phyloP scores from a whole-genome alignment of 768 basidiomycete genomes.

The Lentinula guzmanii region DNA sequence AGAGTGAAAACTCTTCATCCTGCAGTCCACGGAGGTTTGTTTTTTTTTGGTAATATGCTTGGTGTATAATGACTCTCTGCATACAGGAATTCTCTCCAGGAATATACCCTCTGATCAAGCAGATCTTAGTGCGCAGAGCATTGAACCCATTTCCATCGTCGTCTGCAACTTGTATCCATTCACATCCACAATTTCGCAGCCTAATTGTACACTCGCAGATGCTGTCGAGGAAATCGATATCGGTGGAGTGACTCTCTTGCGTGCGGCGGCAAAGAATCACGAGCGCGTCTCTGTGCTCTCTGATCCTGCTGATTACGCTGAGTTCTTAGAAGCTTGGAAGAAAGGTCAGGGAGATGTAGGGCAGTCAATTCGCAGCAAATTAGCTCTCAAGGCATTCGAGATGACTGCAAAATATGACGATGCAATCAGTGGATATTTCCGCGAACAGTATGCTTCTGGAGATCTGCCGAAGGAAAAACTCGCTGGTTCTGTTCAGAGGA shows the following conservation, averaged over 20 bases:
- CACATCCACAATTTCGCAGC: constrained; percentile 81
- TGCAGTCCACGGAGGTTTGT: constrained; percentile 89
- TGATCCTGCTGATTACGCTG: constrained; percentile 81
- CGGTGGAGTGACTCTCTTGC: constrained; percentile 94
- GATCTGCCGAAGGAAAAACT: constrained; percentile 57
- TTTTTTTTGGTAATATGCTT: neutral
- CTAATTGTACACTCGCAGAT: constrained; percentile 82
- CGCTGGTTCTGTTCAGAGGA: constrained; percentile 71
- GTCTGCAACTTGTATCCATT: constrained; percentile 99
- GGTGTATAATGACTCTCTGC: neutral
- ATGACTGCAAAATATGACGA: constrained; percentile 94
- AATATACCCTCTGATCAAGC: constrained; percentile 84
- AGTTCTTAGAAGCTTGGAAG: constrained; percentile 75
- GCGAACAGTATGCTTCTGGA: constrained; percentile 90
- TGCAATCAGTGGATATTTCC: constrained; percentile 94
- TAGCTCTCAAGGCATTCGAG: constrained; percentile 97
- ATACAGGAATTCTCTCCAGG: constrained; percentile 86
- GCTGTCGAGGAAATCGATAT: constrained; percentile 99
- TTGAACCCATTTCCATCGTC: constrained; percentile 92
- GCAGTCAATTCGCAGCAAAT: constrained; percentile 61
- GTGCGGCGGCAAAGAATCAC: constrained; percentile 98
- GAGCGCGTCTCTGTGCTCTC: constrained; percentile 85
- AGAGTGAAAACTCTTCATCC: constrained; percentile 98
- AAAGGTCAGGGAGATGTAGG: constrained; percentile 71
- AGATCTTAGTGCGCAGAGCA: constrained; percentile 78